Base-by-base conservation (phyloP, 371 early-diverging fungal genomes). In the Syncephalastrum monosporum region DNA sequence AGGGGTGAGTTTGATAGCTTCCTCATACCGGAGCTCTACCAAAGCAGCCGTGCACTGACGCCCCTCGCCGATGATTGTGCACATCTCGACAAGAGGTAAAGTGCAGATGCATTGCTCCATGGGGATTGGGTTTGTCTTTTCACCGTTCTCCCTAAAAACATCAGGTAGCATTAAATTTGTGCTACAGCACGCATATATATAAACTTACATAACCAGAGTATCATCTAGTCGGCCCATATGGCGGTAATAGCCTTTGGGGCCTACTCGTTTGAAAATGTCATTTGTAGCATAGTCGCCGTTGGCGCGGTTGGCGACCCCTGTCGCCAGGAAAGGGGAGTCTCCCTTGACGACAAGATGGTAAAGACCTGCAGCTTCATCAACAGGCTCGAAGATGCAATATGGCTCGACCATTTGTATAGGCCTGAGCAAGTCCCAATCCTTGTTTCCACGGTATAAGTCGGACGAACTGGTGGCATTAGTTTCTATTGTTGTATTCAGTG, bases 121-220 rank as follows among this genome's bases (percentile, higher is more conserved):
- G 10, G 70, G 67, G 5, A 68, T 2, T 13, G 78, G 75, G 27
- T 72, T 74, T 1, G 71, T 69, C 58, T 77, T 77, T 57, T 77
- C 75, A 8, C 75, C 78, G 43, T 74, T 77, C 44, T 65, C 56
- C 61, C 67, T 66, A 7, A 29, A 29, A 21, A n/a, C n/a, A n/a
- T n/a, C n/a, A n/a, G n/a, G n/a, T n/a, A n/a, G 5, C 25, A 25
- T 25, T 2, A n/a, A n/a, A n/a, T n/a, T n/a, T n/a, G n/a, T n/a
- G 25, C 25, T 25, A 25, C n/a, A 25, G 5, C 5, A 25, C 25
- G 5, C 4, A 25, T 25, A 25, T 25, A 25, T 3, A 49, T 24
- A 13, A 25, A n/a, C 55, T 54, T 61, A 65, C 72, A 74, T 69
- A 17, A 68, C 53, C 14, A 74, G 42, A 0, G 63, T 68, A 55